Percentiles rank a stretch among this genome's conserved stretches.
Evolutionary conservation across 805 yeast species (phyloP).

Genomic region (Wickerhamiella sorbophila): DNA sequence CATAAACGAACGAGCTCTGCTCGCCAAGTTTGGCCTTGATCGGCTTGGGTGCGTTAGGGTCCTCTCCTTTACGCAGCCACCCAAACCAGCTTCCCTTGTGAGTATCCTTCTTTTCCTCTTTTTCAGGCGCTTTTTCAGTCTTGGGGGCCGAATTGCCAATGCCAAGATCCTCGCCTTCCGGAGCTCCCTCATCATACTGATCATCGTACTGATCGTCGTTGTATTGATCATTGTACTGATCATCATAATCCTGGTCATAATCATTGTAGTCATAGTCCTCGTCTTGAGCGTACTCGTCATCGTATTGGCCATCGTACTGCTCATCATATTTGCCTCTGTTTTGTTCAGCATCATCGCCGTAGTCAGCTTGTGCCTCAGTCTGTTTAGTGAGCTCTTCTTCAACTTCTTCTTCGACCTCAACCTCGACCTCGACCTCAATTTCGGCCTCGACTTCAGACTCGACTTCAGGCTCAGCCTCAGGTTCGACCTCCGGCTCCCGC

Average conservation of each 20-base stretch:
- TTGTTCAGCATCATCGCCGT: not conserved
- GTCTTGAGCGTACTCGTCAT: not conserved
- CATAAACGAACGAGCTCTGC: constrained; percentile 57
- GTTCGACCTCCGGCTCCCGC: not conserved
- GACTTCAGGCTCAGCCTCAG: not conserved
- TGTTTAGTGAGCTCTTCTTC: not conserved
- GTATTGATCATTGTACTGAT: not conserved
- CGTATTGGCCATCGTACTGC: not conserved
- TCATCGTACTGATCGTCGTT: not conserved
- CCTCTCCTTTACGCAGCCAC: constrained; percentile 43
- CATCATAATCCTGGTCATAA: not conserved
- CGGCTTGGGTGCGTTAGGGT: constrained; percentile 49
- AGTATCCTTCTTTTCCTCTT: constrained; percentile 17
- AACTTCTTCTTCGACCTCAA: not conserved
- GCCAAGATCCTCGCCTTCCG: constrained; percentile 1
- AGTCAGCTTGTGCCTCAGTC: not conserved
- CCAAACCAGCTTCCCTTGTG: constrained; percentile 32
- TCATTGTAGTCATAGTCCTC: not conserved
- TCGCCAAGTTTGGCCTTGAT: constrained; percentile 79
- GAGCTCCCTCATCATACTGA: not conserved
- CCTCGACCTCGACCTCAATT: not conserved
- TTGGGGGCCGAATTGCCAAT: not conserved
- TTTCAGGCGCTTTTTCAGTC: constrained; percentile 17
- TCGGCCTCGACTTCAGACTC: not conserved
- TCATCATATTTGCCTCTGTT: constrained; percentile 1